A percentile compares a stretch with the other conserved stretches of the same genome.
Conservation (phyloP, 495 filamentous ascomycete genomes). For the Annulohypoxylon maeteangense region DNA sequence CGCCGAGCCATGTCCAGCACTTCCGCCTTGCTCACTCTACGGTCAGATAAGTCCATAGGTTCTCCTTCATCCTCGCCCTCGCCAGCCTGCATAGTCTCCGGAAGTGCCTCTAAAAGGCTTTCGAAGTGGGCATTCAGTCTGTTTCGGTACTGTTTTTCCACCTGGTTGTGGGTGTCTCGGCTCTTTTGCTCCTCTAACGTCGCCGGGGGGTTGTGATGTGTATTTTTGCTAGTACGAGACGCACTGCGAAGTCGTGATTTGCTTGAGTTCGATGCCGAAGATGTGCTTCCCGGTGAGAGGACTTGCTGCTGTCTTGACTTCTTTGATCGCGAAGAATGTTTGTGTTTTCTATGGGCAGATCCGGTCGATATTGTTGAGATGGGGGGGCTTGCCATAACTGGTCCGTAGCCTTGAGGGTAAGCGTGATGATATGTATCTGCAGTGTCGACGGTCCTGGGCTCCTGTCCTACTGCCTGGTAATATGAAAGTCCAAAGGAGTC, state of each 20-base stretch:
- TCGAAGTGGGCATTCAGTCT: constrained; percentile 60
- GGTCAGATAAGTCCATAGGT: constrained; percentile 48
- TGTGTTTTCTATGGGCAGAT: constrained; percentile 34
- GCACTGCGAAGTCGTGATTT: constrained; percentile 54
- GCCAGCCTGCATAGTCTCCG: constrained; percentile 48
- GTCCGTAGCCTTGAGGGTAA: constrained; percentile 39
- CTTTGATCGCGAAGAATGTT: constrained; percentile 27
- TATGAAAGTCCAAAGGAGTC: constrained; percentile 43
- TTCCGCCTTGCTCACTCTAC: constrained; percentile 58
- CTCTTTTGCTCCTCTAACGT: constrained; percentile 52
- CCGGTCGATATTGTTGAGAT: constrained; percentile 30
- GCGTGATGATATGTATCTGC: constrained; percentile 40
- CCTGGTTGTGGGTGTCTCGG: constrained; percentile 58
- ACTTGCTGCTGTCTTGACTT: constrained; percentile 31
- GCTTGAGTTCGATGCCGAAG: constrained; percentile 30
- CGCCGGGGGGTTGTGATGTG: constrained; percentile 48
- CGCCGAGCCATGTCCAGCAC: constrained; percentile 58
- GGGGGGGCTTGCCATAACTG: constrained; percentile 35
- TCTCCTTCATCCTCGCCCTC: constrained; percentile 41
- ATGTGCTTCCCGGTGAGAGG: constrained; percentile 40
- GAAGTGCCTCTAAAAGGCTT: constrained; percentile 54
- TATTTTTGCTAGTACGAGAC: constrained; percentile 55
- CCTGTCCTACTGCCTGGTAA: constrained; percentile 36
- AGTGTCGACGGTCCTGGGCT: constrained; percentile 31
- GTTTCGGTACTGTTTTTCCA: constrained; percentile 63